phyloP scores from a whole-genome alignment of 2,329 filamentous ascomycete species.

The Microsporum canis region DNA sequence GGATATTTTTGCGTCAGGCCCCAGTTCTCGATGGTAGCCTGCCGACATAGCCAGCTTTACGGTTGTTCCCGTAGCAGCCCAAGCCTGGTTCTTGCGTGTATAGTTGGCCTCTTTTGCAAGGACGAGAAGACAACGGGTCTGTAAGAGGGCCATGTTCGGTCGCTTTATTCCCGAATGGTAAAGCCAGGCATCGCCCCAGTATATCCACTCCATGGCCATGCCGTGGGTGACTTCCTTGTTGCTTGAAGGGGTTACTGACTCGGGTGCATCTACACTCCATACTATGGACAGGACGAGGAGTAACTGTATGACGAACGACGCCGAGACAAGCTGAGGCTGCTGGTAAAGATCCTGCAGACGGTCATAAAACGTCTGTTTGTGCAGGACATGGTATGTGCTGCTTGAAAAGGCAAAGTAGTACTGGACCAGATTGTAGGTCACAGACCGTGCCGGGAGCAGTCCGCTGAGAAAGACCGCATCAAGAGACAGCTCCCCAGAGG shows the following conservation, averaged over 20 bases:
- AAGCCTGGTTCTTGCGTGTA: conserved; percentile 45
- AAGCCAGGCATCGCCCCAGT: conserved; percentile 79
- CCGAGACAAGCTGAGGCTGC: conserved; percentile 19
- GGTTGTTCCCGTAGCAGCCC: conserved; percentile 41
- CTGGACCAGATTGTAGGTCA: conserved; percentile 29
- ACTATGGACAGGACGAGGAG: conserved; percentile 30
- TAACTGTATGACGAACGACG: conserved; percentile 27
- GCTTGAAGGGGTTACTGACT: not conserved
- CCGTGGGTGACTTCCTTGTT: conserved; percentile 13
- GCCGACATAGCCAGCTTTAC: conserved; percentile 43
- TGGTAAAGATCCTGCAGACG: conserved; percentile 29
- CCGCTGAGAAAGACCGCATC: conserved; percentile 22
- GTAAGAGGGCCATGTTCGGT: conserved; percentile 39
- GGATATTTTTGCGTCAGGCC: conserved; percentile 24
- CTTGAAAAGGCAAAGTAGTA: conserved; percentile 33
- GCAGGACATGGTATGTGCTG: conserved; percentile 30
- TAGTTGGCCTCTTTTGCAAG: conserved; percentile 41
- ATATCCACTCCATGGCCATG: conserved; percentile 55
- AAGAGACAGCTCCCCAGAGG: conserved; percentile 23
- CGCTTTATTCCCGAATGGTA: conserved; percentile 60
- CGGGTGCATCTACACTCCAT: conserved; percentile 20
- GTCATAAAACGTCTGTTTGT: conserved; percentile 31
- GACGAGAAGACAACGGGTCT: conserved; percentile 41
- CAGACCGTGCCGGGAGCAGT: conserved; percentile 26
- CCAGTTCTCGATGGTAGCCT: conserved; percentile 39